Evolutionary conservation across 2,329 filamentous ascomycete species (phyloP).

Genomic region (Sporothrix pseudoabietina): DNA sequence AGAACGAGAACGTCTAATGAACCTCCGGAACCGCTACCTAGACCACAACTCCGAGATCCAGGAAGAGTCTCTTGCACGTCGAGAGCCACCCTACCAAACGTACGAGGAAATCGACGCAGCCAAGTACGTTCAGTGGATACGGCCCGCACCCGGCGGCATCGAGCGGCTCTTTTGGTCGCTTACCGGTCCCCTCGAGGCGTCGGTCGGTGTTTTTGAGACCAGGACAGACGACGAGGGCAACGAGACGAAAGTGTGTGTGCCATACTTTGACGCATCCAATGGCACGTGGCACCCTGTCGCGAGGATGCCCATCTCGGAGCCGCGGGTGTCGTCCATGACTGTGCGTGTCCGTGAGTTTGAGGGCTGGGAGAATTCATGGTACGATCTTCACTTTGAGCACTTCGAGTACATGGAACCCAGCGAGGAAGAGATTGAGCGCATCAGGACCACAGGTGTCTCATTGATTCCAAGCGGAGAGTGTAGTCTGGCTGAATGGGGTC

Average conservation of each 20-base stretch:
- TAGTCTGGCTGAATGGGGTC: too few relatives aligned
- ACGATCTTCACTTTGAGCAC: neutral
- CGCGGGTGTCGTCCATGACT: conserved; percentile 30
- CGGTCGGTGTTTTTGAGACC: neutral
- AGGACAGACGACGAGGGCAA: too few relatives aligned
- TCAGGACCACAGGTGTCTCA: too few relatives aligned
- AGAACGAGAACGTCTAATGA: neutral
- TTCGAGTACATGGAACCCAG: neutral
- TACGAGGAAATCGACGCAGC: neutral
- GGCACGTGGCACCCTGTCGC: conserved; percentile 24
- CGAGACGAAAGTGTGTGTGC: neutral
- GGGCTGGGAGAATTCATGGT: conserved; percentile 27
- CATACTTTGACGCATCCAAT: neutral
- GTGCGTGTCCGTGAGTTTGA: conserved; percentile 26
- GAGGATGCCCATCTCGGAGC: conserved; percentile 24
- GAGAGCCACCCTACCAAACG: neutral
- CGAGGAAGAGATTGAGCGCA: neutral
- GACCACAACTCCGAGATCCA: neutral
- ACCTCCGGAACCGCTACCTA: neutral
- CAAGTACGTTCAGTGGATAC: neutral
- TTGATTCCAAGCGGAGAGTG: too few relatives aligned
- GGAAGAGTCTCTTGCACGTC: neutral
- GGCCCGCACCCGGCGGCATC: neutral
- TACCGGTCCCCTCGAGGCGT: neutral
- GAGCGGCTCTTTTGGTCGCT: neutral